Percentiles rank a stretch among this genome's conserved stretches.
phyloP scores from a whole-genome alignment of 495 filamentous ascomycete genomes.

The Xylaria sp. region DNA sequence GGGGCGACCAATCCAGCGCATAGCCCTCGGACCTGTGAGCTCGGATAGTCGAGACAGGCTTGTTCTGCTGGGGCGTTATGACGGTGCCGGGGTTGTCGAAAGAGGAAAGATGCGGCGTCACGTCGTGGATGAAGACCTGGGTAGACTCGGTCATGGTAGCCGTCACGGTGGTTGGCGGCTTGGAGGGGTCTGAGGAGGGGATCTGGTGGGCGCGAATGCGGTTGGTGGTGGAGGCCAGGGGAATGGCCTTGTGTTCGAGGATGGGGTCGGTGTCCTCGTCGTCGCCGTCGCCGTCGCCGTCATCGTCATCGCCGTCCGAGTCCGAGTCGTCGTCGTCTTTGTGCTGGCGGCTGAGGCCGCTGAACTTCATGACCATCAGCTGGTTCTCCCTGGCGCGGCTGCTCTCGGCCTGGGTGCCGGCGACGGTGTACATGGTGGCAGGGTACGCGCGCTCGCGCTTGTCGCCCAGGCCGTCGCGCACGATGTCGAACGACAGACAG shows the following conservation, averaged over 20 bases:
- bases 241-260: conserved; percentile 89
- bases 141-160: conserved; percentile 91
- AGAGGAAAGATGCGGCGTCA: conserved; percentile 82
- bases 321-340: conserved; percentile 60
- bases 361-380: conserved; percentile 94
- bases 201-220: conserved; percentile 85
- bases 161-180: conserved; percentile 78
- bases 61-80: conserved; percentile 80
- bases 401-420: conserved; percentile 89
- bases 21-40: conserved; percentile 95
- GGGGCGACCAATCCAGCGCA: conserved; percentile 90
- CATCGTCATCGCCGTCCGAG: conserved; percentile 73
- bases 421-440: conserved; percentile 90
- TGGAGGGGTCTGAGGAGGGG: conserved; percentile 70
- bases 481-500: conserved; percentile 92
- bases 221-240: conserved; percentile 85
- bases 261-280: conserved; percentile 90
- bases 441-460: conserved; percentile 84
- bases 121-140: conserved; percentile 89
- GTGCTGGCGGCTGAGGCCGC: conserved; percentile 86
- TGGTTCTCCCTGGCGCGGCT: conserved; percentile 82
- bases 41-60: conserved; percentile 82
- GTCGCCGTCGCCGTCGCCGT: conserved; percentile 73
- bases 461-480: conserved; percentile 87
- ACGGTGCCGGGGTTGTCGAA: conserved; percentile 87